phyloP scores from a whole-genome alignment of 371 early-diverging fungal genomes.

The Mortierella sp. region DNA sequence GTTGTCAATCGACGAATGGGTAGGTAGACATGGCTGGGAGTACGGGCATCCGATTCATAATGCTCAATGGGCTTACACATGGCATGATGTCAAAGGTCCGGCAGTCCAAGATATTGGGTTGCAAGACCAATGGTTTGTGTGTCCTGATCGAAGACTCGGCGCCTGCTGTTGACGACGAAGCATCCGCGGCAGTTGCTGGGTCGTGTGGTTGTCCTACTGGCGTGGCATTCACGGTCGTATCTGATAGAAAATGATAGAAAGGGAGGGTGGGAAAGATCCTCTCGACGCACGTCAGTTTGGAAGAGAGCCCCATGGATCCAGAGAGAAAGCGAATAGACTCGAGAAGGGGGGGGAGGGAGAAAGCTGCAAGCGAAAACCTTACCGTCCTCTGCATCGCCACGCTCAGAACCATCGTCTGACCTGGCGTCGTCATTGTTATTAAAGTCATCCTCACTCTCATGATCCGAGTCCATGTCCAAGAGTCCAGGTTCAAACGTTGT shows the following conservation, averaged over 20 bases:
- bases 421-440: conserved; percentile 41
- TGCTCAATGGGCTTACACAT: conserved; percentile 47
- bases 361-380: too few species aligned
- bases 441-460: conserved; percentile 54
- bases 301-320: too few species aligned
- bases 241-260: background rate
- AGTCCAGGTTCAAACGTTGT: background rate
- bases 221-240: background rate
- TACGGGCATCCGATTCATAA: background rate
- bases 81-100: conserved; percentile 68
- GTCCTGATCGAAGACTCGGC: conserved; percentile 47
- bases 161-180: too few species aligned
- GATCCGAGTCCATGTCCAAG: conserved; percentile 53
- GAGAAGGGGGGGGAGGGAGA: too few species aligned
- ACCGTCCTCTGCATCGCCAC: conserved; percentile 46
- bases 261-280: too few species aligned
- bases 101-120: conserved; percentile 58
- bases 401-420: conserved; percentile 49
- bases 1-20: too few species aligned
- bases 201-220: conserved; percentile 9
- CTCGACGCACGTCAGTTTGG: too few species aligned
- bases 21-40: background rate
- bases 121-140: conserved; percentile 48
- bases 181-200: background rate
- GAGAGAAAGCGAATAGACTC: too few species aligned